phyloP scores from a whole-genome alignment of 108 stramenopile species.

The Cyclotella kingstonii region DNA sequence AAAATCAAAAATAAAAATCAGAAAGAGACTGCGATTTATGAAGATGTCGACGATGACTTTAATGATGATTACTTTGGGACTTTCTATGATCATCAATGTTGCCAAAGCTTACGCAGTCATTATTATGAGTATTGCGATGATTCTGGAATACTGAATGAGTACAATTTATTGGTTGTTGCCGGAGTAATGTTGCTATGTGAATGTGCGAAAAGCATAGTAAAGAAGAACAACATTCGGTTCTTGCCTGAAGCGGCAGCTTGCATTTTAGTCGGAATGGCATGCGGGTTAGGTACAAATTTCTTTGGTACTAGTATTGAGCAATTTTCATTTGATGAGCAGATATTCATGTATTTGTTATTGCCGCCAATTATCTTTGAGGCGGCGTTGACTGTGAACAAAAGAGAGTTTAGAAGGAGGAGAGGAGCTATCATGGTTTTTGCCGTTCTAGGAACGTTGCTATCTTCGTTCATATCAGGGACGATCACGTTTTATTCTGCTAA shows the following conservation, averaged over 20 bases:
- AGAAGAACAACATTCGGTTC: slow-evolving; percentile 53
- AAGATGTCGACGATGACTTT: slow-evolving; percentile 47
- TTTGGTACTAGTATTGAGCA: slow-evolving; percentile 35
- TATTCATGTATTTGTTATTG: slow-evolving; percentile 80
- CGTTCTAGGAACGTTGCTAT: slow-evolving; percentile 69
- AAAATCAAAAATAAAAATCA: slow-evolving; percentile 30
- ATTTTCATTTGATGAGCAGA: slow-evolving; percentile 75
- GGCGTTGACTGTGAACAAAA: slow-evolving; percentile 68
- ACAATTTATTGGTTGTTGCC: slow-evolving; percentile 67
- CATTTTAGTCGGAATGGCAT: slow-evolving; percentile 61
- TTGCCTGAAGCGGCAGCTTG: slow-evolving; percentile 86
- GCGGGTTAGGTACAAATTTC: slow-evolving; percentile 19
- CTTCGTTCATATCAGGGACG: slow-evolving; percentile 67
- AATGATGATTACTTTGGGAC: slow-evolving; percentile 67
- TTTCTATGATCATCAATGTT: slow-evolving; percentile 67
- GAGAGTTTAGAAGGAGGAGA: slow-evolving; percentile 67
- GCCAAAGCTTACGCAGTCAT: slow-evolving; percentile 47
- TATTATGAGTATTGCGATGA: slow-evolving; percentile 52
- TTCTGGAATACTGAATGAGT: slow-evolving; percentile 54
- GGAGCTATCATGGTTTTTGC: slow-evolving; percentile 81
- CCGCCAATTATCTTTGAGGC: slow-evolving; percentile 91
- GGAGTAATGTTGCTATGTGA: slow-evolving; percentile 71
- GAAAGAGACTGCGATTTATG: slow-evolving; percentile 13
- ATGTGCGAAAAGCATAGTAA: slow-evolving; percentile 63
- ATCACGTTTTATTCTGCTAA: slow-evolving; percentile 52